Percentiles rank a stretch among this genome's conserved stretches.
phyloP scores from a whole-genome alignment of 148 eudicot species.

The Talinum fruticosum region DNA sequence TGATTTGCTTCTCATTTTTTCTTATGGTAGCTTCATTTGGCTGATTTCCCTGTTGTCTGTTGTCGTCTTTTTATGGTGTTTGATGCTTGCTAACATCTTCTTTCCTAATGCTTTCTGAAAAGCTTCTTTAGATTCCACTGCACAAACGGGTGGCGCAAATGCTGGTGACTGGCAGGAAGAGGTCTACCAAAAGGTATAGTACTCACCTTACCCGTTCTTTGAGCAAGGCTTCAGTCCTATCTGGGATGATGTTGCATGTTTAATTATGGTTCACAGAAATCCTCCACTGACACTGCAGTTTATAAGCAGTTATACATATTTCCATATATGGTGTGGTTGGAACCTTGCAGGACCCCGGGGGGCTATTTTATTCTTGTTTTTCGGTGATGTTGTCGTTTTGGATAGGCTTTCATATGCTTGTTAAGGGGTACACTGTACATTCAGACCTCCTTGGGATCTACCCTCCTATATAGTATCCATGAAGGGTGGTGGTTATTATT shows the following conservation, averaged over 20 bases:
- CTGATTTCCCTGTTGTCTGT: background rate
- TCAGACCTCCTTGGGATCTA: background rate
- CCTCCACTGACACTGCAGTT: background rate
- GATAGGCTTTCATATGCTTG: background rate
- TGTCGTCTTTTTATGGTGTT: background rate
- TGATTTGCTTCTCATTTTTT: constrained; percentile 13
- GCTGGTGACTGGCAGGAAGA: constrained; percentile 93
- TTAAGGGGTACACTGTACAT: background rate
- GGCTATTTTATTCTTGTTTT: background rate
- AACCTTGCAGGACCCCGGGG: background rate
- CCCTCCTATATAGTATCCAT: background rate
- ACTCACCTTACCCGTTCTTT: background rate
- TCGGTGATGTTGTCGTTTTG: background rate
- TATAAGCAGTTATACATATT: background rate
- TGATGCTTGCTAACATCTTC: background rate
- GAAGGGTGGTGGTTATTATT: background rate
- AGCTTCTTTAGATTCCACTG: constrained; percentile 85
- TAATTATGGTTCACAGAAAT: background rate
- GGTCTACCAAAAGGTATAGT: constrained; percentile 75
- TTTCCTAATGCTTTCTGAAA: constrained; percentile 20
- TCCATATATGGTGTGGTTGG: background rate
- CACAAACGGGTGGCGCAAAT: constrained; percentile 60
- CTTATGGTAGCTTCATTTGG: background rate
- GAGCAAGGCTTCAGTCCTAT: background rate
- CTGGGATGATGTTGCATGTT: background rate